These are phyloP conservation scores for Dipsacomyces acuminosporus DNA, from an alignment of 371 early-diverging fungal genomes.

Conservation along the genomic window DNA sequence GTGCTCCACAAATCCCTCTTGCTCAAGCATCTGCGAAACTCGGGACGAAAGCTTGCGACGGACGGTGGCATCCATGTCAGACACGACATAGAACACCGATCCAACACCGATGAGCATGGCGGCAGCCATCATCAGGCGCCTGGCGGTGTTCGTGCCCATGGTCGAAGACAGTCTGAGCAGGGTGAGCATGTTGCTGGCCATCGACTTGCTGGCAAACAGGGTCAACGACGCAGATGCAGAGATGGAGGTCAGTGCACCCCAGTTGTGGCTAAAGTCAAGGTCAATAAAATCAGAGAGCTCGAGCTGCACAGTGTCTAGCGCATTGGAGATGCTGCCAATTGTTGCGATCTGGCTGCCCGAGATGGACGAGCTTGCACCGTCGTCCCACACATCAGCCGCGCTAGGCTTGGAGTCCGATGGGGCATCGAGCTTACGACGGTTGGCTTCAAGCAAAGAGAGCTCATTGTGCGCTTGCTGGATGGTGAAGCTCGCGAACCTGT, in stretches of 20 bases:
- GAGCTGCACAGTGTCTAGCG: conserved; percentile 45
- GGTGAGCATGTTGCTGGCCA: conserved; percentile 36
- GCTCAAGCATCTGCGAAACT: conserved; percentile 54
- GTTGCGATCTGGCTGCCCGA: conserved; percentile 45
- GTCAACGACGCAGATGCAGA: conserved; percentile 30
- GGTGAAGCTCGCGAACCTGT: conserved; percentile 61
- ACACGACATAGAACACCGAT: conserved; percentile 68
- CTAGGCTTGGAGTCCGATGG: not conserved
- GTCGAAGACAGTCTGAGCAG: conserved; percentile 34
- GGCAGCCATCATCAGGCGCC: conserved; percentile 42
- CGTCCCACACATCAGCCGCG: not conserved
- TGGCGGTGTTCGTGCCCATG: conserved; percentile 34
- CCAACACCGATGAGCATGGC: conserved; percentile 57
- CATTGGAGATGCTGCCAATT: conserved; percentile 44
- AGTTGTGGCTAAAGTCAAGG: conserved; percentile 38
- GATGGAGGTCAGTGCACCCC: conserved; percentile 41
- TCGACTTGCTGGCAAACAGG: conserved; percentile 41
- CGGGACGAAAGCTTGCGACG: conserved; percentile 75
- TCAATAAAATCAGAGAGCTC: conserved; percentile 48
- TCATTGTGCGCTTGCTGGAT: conserved; percentile 57
- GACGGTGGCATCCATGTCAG: conserved; percentile 78
- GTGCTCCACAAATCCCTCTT: conserved; percentile 56
- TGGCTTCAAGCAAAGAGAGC: conserved; percentile 57
- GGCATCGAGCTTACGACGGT: conserved; percentile 50
- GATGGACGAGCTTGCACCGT: conserved; percentile 10